A percentile compares a stretch with the other conserved stretches of the same genome.
Conservation (phyloP, 1,284 basidiomycete species). For the Melampsora americana region DNA sequence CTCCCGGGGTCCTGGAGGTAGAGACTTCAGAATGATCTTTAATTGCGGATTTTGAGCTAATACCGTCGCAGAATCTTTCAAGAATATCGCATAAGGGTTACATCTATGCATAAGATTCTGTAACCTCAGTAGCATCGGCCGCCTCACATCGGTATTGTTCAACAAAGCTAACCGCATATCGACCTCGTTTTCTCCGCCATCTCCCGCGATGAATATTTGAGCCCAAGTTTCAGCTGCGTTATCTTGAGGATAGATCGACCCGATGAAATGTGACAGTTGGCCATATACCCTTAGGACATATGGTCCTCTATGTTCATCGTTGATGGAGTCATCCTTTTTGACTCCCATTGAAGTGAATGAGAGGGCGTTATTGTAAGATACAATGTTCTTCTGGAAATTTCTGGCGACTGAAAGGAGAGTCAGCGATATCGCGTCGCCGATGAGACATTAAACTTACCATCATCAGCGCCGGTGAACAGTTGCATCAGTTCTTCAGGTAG, state of each 20-base stretch:
- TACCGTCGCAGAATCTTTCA: neutral
- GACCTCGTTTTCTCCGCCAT: neutral
- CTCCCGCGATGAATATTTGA: neutral
- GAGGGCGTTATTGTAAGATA: too few species aligned
- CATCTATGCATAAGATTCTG: neutral
- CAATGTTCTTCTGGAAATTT: too few species aligned
- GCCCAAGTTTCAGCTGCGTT: neutral
- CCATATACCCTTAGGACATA: neutral
- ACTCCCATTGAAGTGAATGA: too few species aligned
- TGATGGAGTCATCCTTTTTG: neutral
- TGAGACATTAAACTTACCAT: too few species aligned
- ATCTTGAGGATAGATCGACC: neutral
- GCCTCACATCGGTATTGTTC: neutral
- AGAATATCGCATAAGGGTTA: conserved; percentile 3
- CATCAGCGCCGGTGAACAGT: too few species aligned
- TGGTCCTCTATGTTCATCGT: neutral
- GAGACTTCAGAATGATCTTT: too few species aligned
- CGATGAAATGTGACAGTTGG: neutral
- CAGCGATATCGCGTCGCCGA: too few species aligned
- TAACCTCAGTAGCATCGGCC: neutral
- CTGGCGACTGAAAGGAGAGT: too few species aligned
- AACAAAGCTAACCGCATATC: neutral
- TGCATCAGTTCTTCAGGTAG: too few species aligned
- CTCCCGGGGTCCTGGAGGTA: too few species aligned
- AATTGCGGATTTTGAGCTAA: neutral